phyloP scores from a whole-genome alignment of 2,329 filamentous ascomycete genomes.

The Penicillium fuscoglaucum region DNA sequence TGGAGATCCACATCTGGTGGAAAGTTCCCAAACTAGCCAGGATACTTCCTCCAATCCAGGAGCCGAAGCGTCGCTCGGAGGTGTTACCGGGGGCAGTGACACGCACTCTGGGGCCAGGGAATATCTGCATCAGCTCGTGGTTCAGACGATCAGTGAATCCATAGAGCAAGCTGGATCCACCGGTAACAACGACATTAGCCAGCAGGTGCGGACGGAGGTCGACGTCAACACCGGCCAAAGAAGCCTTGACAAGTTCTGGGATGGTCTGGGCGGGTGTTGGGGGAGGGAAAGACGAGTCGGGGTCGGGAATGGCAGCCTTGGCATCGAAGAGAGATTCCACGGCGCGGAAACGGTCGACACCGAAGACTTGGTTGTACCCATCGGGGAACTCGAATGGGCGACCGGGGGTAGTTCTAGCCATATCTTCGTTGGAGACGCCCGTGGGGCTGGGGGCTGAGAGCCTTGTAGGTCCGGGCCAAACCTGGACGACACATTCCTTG shows the following conservation, averaged over 20 bases:
- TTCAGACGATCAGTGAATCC: conserved; percentile 91
- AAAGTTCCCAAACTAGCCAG: conserved; percentile 93
- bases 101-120: conserved; percentile 82
- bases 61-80: conserved; percentile 84
- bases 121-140: conserved; percentile 76
- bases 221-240: conserved; percentile 78
- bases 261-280: conserved; percentile 76
- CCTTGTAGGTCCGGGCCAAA: conserved; percentile 79
- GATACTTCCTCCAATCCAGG: conserved; percentile 97
- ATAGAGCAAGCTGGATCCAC: conserved; percentile 81
- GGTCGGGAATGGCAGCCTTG: conserved; percentile 63
- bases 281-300: conserved; percentile 47
- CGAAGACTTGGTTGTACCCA: conserved; percentile 93
- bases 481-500: conserved; percentile 95
- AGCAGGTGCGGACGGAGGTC: conserved; percentile 82
- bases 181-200: conserved; percentile 88
- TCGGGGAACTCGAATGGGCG: conserved; percentile 96
- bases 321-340: conserved; percentile 92
- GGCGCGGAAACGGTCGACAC: conserved; percentile 79
- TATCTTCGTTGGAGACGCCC: conserved; percentile 70
- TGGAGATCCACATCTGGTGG: conserved; percentile 99
- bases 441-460: conserved; percentile 54
- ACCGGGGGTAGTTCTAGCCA: conserved; percentile 69
- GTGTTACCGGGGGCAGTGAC: conserved; percentile 83
- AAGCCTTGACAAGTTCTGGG: conserved; percentile 75